Percentiles rank a stretch among this genome's conserved stretches.
Evolutionary conservation across 169 alveolate genomes (phyloP).

Genomic region (Plasmodium knowlesi): DNA sequence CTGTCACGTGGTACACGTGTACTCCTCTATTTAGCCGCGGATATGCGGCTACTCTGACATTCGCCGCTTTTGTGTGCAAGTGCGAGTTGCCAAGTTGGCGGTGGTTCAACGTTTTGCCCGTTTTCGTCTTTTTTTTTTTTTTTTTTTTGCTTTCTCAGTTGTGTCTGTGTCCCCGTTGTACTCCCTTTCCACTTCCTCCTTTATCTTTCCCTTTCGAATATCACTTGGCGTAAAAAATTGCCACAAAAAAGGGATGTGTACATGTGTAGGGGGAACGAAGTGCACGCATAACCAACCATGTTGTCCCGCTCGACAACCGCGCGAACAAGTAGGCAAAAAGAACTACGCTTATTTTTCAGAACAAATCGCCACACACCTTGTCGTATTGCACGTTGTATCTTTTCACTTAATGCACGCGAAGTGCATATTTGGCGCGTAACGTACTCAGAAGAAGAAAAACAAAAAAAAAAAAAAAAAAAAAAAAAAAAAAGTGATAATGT

Average conservation of each 20-base stretch:
- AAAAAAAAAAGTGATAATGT: neutral
- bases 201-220: neutral
- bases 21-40: neutral
- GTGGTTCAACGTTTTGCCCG: neutral
- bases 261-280: neutral
- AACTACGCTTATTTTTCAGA: neutral
- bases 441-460: neutral
- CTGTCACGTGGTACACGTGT: neutral
- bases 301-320: neutral
- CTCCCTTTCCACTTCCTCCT: neutral
- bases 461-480: neutral
- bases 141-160: neutral
- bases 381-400: neutral
- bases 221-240: neutral
- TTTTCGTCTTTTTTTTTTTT: neutral
- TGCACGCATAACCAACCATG: neutral
- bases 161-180: neutral
- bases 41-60: neutral
- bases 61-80: neutral
- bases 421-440: neutral
- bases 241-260: neutral
- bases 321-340: neutral
- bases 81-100: neutral
- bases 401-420: constrained; percentile 5
- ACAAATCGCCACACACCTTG: neutral